Evolutionary conservation across 345 rosid species (phyloP), one percentile per base, ranked within the genome.

Genomic region (Dovyalis caffra): DNA sequence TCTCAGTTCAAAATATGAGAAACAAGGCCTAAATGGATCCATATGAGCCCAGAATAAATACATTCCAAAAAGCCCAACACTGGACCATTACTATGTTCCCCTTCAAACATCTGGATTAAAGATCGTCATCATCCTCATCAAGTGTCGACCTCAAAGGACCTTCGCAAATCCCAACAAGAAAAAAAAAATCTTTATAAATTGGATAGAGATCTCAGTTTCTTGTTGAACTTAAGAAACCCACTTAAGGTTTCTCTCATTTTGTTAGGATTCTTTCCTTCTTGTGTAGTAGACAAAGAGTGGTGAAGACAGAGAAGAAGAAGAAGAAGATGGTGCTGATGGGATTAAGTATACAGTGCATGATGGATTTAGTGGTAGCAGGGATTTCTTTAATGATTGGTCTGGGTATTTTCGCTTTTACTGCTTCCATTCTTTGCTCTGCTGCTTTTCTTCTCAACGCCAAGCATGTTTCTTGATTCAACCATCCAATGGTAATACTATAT

Each of bases 381-480:
- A 71, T 92, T 75, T 94, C 97, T n/a, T 78, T 94, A 29, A 71
- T 83, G 83, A 78, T 94, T 64, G 96, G 97, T 31, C 82, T 92
- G 53, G 91, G 92, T 9, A 77, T 92, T 76, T 94, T 92, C 81
- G 83, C 89, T 61, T 81, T 90, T 77, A 83, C 90, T 51, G 87
- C 97, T 69, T 81, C 88, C 58, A 66, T 94, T 61, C 91, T 94
- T 63, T 94, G 98, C 80, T 88, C 89, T 49, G 91, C 85, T 56
- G 97, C 97, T 75, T 94, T 94, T 88, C 66, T 91, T 70, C 86
- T 85, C 81, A 89, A 92, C 78, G 87, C 83, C 82, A 92, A 83
- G 86, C 73, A 72, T 32, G 79, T 72, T 53, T 82, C 85, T 65
- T 88, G 63, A 81, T 49, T 37, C 62, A 6, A 28, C 66, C 66